Conservation (phyloP, 2,329 filamentous ascomycete genomes). For the Diaporthe sp. region DNA sequence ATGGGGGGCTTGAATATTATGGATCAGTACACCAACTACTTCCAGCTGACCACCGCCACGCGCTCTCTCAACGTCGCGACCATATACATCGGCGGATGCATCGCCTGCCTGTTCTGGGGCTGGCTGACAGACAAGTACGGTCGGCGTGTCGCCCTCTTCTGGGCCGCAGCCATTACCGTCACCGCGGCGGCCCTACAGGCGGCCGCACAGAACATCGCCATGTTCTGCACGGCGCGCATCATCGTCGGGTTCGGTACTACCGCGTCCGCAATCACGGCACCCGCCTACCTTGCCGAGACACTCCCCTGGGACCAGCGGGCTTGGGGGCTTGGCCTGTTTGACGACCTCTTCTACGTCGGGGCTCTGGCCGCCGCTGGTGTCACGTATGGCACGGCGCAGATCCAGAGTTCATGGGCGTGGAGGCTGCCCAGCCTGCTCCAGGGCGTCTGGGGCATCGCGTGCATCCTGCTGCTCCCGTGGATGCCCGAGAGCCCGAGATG, state of each 20-base stretch:
- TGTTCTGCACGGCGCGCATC: slow-evolving; percentile 62
- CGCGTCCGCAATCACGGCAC: slow-evolving; percentile 57
- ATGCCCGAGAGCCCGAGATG: slow-evolving; percentile 62
- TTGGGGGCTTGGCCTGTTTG: slow-evolving; percentile 54
- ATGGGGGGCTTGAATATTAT: slow-evolving; percentile 65
- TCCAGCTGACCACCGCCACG: slow-evolving; percentile 64
- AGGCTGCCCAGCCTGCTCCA: slow-evolving; percentile 55
- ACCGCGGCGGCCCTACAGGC: slow-evolving; percentile 60
- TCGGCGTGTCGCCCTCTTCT: slow-evolving; percentile 57
- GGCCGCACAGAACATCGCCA: slow-evolving; percentile 62
- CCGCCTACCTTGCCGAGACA: slow-evolving; percentile 62
- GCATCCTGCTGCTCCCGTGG: slow-evolving; percentile 53
- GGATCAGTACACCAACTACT: slow-evolving; percentile 68
- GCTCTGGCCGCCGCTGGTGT: slow-evolving; percentile 59
- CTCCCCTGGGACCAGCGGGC: slow-evolving; percentile 58
- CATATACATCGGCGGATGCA: slow-evolving; percentile 62
- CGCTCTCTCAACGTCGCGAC: slow-evolving; percentile 67
- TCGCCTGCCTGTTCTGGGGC: slow-evolving; percentile 59
- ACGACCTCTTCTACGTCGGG: slow-evolving; percentile 49
- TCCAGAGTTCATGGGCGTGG: slow-evolving; percentile 57
- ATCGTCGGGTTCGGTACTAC: slow-evolving; percentile 60
- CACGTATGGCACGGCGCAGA: slow-evolving; percentile 55
- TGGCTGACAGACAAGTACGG: slow-evolving; percentile 56
- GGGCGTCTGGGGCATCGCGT: slow-evolving; percentile 44
- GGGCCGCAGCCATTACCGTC: slow-evolving; percentile 54